Base-by-base conservation (phyloP, 805 yeast species). In the Priceomyces medius region DNA sequence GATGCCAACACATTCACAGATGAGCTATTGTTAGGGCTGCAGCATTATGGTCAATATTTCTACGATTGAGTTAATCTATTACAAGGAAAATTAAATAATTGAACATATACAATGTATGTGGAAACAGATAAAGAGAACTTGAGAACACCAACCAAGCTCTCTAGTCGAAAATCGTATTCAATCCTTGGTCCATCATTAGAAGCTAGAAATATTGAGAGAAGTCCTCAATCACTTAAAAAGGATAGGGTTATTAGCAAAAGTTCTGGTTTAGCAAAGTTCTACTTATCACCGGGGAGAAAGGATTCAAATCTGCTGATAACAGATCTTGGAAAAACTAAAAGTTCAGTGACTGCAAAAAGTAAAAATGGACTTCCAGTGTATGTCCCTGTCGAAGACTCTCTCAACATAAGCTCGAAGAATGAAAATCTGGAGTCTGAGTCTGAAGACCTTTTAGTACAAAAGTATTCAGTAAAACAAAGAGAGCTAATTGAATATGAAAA, bases 381-480 rank as follows among this genome's bases (percentile, higher is more conserved):
- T 45, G 56, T 65, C 9, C 72, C 71, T 2, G 56, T 66, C 3
- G 49, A 52, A 26, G 41, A 52, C 26, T 18, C 20, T 9, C 12
- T 8, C 9, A 12, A 18, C 13, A 20, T 18, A 7, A 8, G 19
- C 13, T 9, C 3, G 16, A 18, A 8, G 12, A 14, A 3, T 13
- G 14, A 19, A 12, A 14, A 26, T n/a, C 17, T n/a, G n/a, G 39
- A 29, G n/a, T 20, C 33, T 28, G 40, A 44, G 33, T 20, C 33
- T 28, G 40, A 44, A 28, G 41, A 41, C 14, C 31, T 34, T 16
- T 49, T 64, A n/a, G 38, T 62, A 6, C 48, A 56, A 4, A 40
- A 45, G 27, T 63, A 58, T 42, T 80, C 85, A 0, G 51, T 71
- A 2, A 80, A 81, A 51, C 83, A 80, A 50, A 67, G 81, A 44